Base-by-base conservation (phyloP, 495 filamentous ascomycete species). In the Diplogelasinospora grovesii region DNA sequence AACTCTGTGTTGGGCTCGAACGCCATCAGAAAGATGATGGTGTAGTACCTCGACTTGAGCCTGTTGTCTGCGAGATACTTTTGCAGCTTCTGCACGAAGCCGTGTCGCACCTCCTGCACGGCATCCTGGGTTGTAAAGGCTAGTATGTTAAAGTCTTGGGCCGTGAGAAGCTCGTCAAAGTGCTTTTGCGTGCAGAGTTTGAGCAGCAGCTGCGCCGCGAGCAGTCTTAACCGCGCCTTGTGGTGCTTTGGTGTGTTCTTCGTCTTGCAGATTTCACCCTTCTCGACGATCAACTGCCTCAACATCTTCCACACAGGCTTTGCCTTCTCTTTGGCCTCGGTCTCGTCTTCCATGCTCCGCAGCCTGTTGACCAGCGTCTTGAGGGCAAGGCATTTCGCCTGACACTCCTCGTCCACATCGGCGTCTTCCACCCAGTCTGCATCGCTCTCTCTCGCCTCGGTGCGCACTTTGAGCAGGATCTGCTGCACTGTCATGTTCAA, bases 361-460 rank as follows among this genome's bases (percentile, higher is more conserved):
- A 96, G 70, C 29, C 84, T 77, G 56, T 96, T 99, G 19, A 94
- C 86, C 14, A 96, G 75, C 22, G 86, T 81, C 52, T 82, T 88
- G 23, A 97, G 69, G n/a, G 90, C 86, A 72, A 89, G 87, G 36
- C 79, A 74, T 58, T 97, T 96, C 14, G 87, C 85, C 25, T 80
- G 73, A 11, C 81, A 79, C 48, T 97, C 88, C 13, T 89, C 81
- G 30, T 95, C 87, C 22, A 84, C 55, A 10, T 75, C 68, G 2
- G 73, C 68, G 38, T 89, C 81, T 32, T 67, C 49, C 56, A 82
- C 79, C 93, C 94, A 80, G 16, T 74, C 63, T 58, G 36, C 63
- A 56, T 70, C 78, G 25, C 60, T 59, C 4, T 69, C 64, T 38
- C 57, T 68, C 11, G 71, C 65, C 8, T 72, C 63, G 1, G 72